Base-by-base conservation (phyloP, 2,329 filamentous ascomycete genomes). In the Phyllosticta citrichinensis region DNA sequence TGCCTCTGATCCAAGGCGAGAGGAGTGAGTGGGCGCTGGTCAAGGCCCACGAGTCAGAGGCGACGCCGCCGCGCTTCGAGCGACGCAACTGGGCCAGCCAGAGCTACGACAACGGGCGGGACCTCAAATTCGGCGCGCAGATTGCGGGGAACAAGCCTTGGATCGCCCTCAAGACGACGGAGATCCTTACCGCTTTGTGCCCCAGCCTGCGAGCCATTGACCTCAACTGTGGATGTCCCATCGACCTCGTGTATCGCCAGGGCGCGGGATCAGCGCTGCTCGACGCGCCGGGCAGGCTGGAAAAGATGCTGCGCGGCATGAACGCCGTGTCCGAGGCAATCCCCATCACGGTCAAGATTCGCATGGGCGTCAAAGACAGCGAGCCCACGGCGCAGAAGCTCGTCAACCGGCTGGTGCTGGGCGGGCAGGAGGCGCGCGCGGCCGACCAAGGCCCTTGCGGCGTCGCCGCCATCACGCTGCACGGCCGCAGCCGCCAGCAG, bases 221-320 rank as follows among this genome's bases (percentile, higher is more conserved):
- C 70, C 80, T 99, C 66, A 99, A 99, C 78, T 97, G 93, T 68
- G 94, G 94, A 53, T 99, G 94, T 70, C 94, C 94, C 3, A 97
- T 99, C 70, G 94, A 99, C 71, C 84, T 97, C 67, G 87, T 99
- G 57, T 97, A 85, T 79, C 86, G 91, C 67, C 82, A 87, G 54
- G 94, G 94, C 57, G 91, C 89, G 51, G 94, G 94, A 3, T 96
- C 93, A 20, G 93, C 90, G 1, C 83, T 99, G 17, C 85, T 99
- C n/a, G 94, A 99, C 68, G 81, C 87, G 59, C 89, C 84, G 30
- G 85, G 85, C 62, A 97, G 97, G 75, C 78, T 99, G 56, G 92
- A 97, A 74, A 93, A 93, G 74, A 97, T 97, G 76, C 81, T 99
- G 52, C 84, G 92, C 64, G 94, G 94, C 67, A 99, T 99, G 94